Evolutionary conservation across 2,329 filamentous ascomycete species (phyloP).

Genomic region (Purpureocillium lavendulum): DNA sequence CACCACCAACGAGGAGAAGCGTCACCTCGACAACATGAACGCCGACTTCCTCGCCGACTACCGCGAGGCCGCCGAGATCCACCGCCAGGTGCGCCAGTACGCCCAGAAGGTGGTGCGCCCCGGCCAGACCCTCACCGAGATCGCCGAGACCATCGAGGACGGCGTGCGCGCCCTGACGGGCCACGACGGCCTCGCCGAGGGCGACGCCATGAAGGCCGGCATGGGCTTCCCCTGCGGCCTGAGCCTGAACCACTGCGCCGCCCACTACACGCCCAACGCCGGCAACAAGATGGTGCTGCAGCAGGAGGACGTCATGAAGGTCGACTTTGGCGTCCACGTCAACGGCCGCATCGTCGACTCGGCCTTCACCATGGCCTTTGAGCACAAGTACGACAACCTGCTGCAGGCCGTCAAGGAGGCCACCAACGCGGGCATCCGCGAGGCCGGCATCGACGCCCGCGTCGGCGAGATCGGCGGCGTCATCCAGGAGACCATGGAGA

Average conservation of each 20-base stretch:
- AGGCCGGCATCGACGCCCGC: conserved; percentile 87
- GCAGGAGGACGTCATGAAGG: conserved; percentile 70
- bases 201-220: conserved; percentile 68
- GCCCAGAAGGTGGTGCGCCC: conserved; percentile 75
- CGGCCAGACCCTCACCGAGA: conserved; percentile 70
- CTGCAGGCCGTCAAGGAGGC: conserved; percentile 66
- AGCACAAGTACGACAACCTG: conserved; percentile 66
- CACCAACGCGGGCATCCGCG: conserved; percentile 72
- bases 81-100: conserved; percentile 79
- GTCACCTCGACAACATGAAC: conserved; percentile 73
- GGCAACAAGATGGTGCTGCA: conserved; percentile 72
- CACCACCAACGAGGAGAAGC: conserved; percentile 76
- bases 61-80: conserved; percentile 78
- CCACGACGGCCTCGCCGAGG: conserved; percentile 67
- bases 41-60: conserved; percentile 75
- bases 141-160: conserved; percentile 82
- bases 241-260: conserved; percentile 76
- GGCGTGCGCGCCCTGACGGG: conserved; percentile 69
- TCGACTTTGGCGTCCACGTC: conserved; percentile 76
- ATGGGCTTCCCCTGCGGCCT: conserved; percentile 84
- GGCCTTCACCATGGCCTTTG: conserved; percentile 71
- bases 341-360: conserved; percentile 75
- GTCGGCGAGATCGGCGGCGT: conserved; percentile 76
- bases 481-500: conserved; percentile 90
- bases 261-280: conserved; percentile 81